These are phyloP conservation scores for Trichosporon asahii DNA, from an alignment of 1,284 basidiomycete genomes.

Conservation along the genomic window DNA sequence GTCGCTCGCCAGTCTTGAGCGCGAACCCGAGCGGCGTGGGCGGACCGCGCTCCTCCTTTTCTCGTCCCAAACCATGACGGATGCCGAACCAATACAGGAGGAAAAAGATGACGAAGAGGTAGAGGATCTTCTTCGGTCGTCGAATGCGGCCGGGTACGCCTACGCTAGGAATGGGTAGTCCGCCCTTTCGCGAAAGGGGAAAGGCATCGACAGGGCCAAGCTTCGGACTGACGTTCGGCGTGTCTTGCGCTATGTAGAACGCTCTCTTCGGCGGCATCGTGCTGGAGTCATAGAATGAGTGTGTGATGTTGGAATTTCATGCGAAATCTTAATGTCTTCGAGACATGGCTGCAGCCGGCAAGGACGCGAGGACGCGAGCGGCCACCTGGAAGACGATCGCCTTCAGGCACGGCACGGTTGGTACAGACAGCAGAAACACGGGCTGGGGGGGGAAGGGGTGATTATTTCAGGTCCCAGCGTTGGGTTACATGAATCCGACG, in stretches of 20 bases:
- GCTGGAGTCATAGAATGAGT: background rate
- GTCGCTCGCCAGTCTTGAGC: slow-evolving; percentile 35
- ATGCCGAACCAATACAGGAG: slow-evolving; percentile 51
- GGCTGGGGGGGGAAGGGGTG: background rate
- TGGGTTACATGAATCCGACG: background rate
- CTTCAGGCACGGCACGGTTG: background rate
- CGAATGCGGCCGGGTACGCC: slow-evolving; percentile 37
- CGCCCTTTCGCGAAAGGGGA: slow-evolving; percentile 3
- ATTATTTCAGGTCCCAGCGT: background rate
- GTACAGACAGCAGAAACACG: background rate
- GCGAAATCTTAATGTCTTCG: background rate
- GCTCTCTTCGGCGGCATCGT: slow-evolving; percentile 23
- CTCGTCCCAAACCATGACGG: slow-evolving; percentile 48
- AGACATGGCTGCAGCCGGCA: background rate
- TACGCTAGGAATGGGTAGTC: slow-evolving; percentile 11
- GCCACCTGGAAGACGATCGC: background rate
- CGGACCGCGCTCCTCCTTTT: slow-evolving; percentile 28
- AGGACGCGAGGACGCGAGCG: background rate
- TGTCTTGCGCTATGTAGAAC: slow-evolving; percentile 28
- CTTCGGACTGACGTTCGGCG: slow-evolving; percentile 24
- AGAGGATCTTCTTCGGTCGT: slow-evolving; percentile 48
- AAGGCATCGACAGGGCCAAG: slow-evolving; percentile 15
- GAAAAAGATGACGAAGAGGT: slow-evolving; percentile 45
- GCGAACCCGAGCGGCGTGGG: slow-evolving; percentile 43
- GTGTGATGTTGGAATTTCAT: background rate